Conservation (phyloP, 179 eudicot genomes). For the Gypsophila paniculata region DNA sequence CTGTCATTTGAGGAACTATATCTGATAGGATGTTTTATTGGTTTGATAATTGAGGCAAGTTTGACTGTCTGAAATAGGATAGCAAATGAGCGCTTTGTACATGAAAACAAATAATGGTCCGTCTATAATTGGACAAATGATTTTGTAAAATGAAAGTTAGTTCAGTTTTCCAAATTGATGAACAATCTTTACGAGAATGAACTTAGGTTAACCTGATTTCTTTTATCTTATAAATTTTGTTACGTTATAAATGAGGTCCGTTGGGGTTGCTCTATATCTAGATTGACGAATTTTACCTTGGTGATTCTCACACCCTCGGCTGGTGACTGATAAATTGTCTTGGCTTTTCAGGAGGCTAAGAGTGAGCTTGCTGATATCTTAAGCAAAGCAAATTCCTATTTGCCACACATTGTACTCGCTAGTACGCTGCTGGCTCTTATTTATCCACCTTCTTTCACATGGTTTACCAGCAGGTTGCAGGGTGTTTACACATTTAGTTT, state of each 20-base stretch:
- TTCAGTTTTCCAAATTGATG: background rate
- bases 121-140: background rate
- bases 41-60: background rate
- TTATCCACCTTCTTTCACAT: slow-evolving; percentile 91
- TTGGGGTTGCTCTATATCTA: background rate
- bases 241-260: background rate
- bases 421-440: slow-evolving; percentile 80
- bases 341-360: slow-evolving; percentile 38
- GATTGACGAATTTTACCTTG: slow-evolving; percentile 9
- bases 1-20: background rate
- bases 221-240: background rate
- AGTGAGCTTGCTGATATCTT: slow-evolving; percentile 46
- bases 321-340: slow-evolving; percentile 2
- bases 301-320: slow-evolving; percentile 10
- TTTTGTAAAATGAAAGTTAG: background rate
- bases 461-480: slow-evolving; percentile 89
- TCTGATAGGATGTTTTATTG: background rate
- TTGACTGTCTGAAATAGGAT: background rate
- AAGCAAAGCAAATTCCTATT: slow-evolving; percentile 71
- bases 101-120: background rate
- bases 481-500: slow-evolving; percentile 9
- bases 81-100: background rate
- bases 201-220: background rate
- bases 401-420: slow-evolving; percentile 83
- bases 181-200: background rate